Conservation (phyloP, 1,139 yeast genomes). For the Suhomyces chickasaworum region DNA sequence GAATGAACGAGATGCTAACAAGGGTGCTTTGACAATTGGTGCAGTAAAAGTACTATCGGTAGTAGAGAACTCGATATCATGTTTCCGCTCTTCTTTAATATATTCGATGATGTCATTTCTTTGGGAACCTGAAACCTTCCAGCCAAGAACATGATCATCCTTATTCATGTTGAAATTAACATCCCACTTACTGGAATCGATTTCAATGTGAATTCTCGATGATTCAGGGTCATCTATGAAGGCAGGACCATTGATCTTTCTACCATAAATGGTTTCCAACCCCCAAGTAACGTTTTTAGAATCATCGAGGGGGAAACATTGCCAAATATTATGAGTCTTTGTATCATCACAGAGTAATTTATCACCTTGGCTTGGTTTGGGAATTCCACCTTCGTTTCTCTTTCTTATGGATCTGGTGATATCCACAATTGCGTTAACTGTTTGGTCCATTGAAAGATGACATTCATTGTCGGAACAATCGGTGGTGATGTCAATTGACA, state of each 20-base stretch:
- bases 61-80: slow-evolving; percentile 44
- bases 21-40: slow-evolving; percentile 55
- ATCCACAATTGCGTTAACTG: slow-evolving; percentile 75
- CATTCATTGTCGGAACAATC: slow-evolving; percentile 50
- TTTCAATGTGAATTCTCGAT: slow-evolving; percentile 45
- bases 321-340: slow-evolving; percentile 58
- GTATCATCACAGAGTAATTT: slow-evolving; percentile 69
- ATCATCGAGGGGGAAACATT: slow-evolving; percentile 77
- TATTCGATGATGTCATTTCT: slow-evolving; percentile 21
- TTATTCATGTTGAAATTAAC: slow-evolving; percentile 28
- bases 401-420: slow-evolving; percentile 67
- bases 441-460: slow-evolving; percentile 60
- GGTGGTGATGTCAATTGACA: slow-evolving; percentile 83
- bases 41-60: slow-evolving; percentile 36
- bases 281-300: slow-evolving; percentile 54
- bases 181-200: slow-evolving; percentile 52
- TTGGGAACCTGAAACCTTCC: slow-evolving; percentile 15
- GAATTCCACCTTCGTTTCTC: slow-evolving; percentile 64
- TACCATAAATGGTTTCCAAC: slow-evolving; percentile 70
- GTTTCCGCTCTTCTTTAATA: slow-evolving; percentile 33
- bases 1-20: slow-evolving; percentile 77
- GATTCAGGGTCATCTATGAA: slow-evolving; percentile 43
- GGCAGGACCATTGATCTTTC: slow-evolving; percentile 63
- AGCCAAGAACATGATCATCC: slow-evolving; percentile 17
- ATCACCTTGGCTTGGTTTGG: slow-evolving; percentile 73